Percentiles rank a stretch among this genome's conserved stretches.
Conservation (phyloP, 495 filamentous ascomycete species). For the Talaromyces trachyspermus region DNA sequence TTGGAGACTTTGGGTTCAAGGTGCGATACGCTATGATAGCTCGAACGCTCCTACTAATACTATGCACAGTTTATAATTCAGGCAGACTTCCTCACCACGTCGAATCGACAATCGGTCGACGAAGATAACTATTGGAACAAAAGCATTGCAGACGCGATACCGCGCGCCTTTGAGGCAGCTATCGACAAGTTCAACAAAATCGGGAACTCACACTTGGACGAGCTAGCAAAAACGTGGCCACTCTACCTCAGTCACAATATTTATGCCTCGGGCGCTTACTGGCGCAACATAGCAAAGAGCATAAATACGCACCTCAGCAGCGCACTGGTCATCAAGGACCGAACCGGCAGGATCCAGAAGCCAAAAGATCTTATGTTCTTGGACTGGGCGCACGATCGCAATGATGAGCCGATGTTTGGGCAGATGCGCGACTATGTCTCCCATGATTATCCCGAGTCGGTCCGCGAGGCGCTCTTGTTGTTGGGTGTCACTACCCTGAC, state of each 20-base stretch:
- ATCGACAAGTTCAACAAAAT: neutral
- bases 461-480: neutral
- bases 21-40: neutral
- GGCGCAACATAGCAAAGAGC: neutral
- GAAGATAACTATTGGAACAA: slow-evolving; percentile 5
- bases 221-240: slow-evolving; percentile 1
- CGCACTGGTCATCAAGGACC: slow-evolving; percentile 1
- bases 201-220: slow-evolving; percentile 2
- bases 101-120: slow-evolving; percentile 1
- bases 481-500: slow-evolving; percentile 5
- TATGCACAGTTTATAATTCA: slow-evolving; percentile 1
- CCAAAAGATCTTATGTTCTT: slow-evolving; percentile 6
- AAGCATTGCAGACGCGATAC: slow-evolving; percentile 3
- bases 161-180: slow-evolving; percentile 1
- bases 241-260: slow-evolving; percentile 4
- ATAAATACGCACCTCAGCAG: slow-evolving; percentile 1
- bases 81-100: slow-evolving; percentile 4
- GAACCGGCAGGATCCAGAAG: neutral
- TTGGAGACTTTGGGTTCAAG: slow-evolving; percentile 5
- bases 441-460: neutral
- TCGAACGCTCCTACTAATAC: slow-evolving; percentile 1
- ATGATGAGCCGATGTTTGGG: slow-evolving; percentile 3
- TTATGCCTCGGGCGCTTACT: neutral
- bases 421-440: neutral
- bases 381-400: slow-evolving; percentile 1